Evolutionary conservation across 768 basidiomycete genomes (phyloP), one percentile per base, ranked within the genome.

Genomic region (Podaxis sp.): DNA sequence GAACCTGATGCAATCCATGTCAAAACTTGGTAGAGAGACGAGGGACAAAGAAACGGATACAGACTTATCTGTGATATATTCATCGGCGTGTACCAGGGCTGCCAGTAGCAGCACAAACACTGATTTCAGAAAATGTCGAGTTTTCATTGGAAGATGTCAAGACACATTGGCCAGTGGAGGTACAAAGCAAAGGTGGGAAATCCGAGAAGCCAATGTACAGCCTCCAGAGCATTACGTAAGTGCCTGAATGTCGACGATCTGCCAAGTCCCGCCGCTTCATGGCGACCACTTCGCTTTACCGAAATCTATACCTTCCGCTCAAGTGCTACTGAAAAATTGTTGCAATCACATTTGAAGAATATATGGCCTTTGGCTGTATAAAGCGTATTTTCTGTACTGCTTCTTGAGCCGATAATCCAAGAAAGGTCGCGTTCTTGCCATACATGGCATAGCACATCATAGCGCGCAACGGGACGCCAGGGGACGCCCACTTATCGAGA

Each of bases 1-100:
- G 49, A 55, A 70, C 52, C 69, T 70, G 57, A 25, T 29, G 15
- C 22, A 49, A 37, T 5, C 22, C 12, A 38, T 27, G 24, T 33
- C 41, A 36, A 25, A n/a, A 17, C 33, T 4, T 17, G 49, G 5
- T 19, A 9, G 40, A 40, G 19, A 22, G 40, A 37, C 9, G 19
- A 25, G 49, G 9, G 43, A 62, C 5, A 38, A n/a, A 22, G 17
- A 11, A 24, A 24, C 25, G 36, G 15, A 61, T 37, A 62, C 61
- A 22, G 17, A 62, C 61, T 38, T 46, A 19, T 33, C 54, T 47
- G 15, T 24, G 22, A 37, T 13, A 25, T 13, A 24, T 11, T 43
- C 36, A 6, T 59, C 13, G 17, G 37, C 47, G 7, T 25, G 19
- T 49, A 50, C 55, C 2, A 56, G 46, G 33, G 54, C 25, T 13